phyloP scores from a whole-genome alignment of 106 monocot species.

The Dendrobium catenatum region DNA sequence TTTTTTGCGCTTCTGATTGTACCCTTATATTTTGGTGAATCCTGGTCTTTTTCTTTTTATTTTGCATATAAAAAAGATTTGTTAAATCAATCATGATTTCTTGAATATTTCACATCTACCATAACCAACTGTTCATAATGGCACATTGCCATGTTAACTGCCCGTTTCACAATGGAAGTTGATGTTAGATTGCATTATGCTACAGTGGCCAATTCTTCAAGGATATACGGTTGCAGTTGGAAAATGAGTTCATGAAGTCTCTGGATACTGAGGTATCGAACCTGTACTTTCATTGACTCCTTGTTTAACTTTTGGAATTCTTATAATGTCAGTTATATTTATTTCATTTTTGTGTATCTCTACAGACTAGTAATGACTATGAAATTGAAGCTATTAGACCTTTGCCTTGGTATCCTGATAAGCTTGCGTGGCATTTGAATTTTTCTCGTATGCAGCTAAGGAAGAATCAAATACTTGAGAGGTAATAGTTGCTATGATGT shows the following conservation, averaged over 20 bases:
- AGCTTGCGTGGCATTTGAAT: constrained; percentile 98
- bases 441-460: constrained; percentile 94
- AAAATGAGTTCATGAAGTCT: constrained; percentile 80
- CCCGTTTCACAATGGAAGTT: neutral
- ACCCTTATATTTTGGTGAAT: neutral
- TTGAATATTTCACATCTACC: neutral
- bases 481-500: constrained; percentile 36
- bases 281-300: neutral
- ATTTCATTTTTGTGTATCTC: constrained; percentile 3
- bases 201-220: constrained; percentile 73
- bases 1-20: neutral
- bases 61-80: neutral
- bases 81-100: neutral
- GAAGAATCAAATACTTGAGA: constrained; percentile 96
- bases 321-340: neutral
- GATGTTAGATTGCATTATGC: neutral
- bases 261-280: constrained; percentile 61
- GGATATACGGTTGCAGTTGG: constrained; percentile 67
- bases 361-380: constrained; percentile 50
- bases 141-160: neutral
- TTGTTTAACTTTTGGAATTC: neutral
- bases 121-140: neutral
- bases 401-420: constrained; percentile 93
- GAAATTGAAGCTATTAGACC: constrained; percentile 87
- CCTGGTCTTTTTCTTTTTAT: neutral